Conservation (phyloP, 1,284 basidiomycete species). For the Porphyrellus sp. region DNA sequence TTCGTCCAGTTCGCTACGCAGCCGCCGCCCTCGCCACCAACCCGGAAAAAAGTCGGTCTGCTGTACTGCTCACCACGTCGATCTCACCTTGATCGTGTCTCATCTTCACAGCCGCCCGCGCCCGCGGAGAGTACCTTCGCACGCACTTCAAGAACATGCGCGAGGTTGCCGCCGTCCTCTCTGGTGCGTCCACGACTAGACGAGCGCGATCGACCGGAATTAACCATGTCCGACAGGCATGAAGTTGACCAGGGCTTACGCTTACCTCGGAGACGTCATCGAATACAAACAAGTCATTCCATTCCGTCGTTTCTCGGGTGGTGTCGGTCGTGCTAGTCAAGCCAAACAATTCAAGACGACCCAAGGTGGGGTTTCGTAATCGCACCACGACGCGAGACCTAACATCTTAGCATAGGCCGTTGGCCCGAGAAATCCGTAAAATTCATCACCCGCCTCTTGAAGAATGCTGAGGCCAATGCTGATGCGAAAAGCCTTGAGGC, state of each 20-base stretch:
- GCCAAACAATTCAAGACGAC: constrained; percentile 98
- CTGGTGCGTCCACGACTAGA: constrained; percentile 51
- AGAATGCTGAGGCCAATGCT: constrained; percentile 99
- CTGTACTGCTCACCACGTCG: background rate
- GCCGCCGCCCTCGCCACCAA: constrained; percentile 80
- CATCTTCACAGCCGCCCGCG: constrained; percentile 69
- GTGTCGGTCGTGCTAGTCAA: constrained; percentile 96
- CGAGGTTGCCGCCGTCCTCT: constrained; percentile 86
- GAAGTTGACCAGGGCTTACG: constrained; percentile 93
- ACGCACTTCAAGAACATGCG: constrained; percentile 99
- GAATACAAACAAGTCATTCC: constrained; percentile 98
- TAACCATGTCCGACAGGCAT: constrained; percentile 55
- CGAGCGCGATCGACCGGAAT: background rate
- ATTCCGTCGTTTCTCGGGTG: constrained; percentile 95
- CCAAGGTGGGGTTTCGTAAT: constrained; percentile 68
- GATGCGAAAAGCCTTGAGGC: constrained; percentile 95
- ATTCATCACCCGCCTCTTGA: constrained; percentile 92
- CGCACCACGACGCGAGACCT: background rate
- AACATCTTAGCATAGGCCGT: constrained; percentile 67
- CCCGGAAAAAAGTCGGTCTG: constrained; percentile 85
- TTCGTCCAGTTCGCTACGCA: constrained; percentile 80
- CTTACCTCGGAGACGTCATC: constrained; percentile 91
- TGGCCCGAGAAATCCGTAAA: constrained; percentile 99
- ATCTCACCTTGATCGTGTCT: constrained; percentile 17
- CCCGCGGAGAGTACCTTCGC: constrained; percentile 95